Evolutionary conservation across 768 basidiomycete genomes (phyloP), one percentile per base, ranked within the genome.

Genomic region (Boletus huronensis): DNA sequence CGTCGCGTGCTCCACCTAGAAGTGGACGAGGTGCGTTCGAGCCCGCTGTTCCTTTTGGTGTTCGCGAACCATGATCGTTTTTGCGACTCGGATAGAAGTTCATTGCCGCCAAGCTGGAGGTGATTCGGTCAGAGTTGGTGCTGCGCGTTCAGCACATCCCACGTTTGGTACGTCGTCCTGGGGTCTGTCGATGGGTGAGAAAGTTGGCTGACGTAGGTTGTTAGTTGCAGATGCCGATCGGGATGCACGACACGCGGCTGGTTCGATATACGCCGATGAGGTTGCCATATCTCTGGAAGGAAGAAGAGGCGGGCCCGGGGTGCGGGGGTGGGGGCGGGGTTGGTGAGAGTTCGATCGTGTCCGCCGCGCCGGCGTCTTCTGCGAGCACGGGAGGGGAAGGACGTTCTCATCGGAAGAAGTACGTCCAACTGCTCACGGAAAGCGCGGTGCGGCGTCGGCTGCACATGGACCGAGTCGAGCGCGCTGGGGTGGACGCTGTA

Each of bases 1-100:
- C n/a, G 3, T 6, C 60, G 65, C 3, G 58, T 66, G 25, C 54
- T 66, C 32, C 52, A 65, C 6, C 38, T 66, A 35, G 65, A 66
- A 29, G 65, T 66, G 43, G 60, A 65, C 54, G 65, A 67, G 52
- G 63, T 64, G 36, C 47, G 25, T 25, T 25, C 4, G 23, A 25
- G 23, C 23, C 23, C 23, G 23, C 34, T n/a, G 45, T n/a, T 36
- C 14, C 6, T 11, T 8, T 34, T 10, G 13, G 3, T 16, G 8
- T 16, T 11, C 17, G n/a, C 19, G 42, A 17, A 35, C 38, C 25
- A 17, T 40, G 54, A 28, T 49, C 25, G 41, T 32, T 40, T 31
- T 5, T 26, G 13, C 16, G 6, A 39, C 23, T 14, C 10, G 19
- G 21, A n/a, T 21, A 66, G 65, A 35, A 6, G 3, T 65, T 66